A percentile compares a stretch with the other conserved stretches of the same genome.
Evolutionary conservation across 805 yeast genomes (phyloP).

Genomic region (Myxozyma vanderwaltii): DNA sequence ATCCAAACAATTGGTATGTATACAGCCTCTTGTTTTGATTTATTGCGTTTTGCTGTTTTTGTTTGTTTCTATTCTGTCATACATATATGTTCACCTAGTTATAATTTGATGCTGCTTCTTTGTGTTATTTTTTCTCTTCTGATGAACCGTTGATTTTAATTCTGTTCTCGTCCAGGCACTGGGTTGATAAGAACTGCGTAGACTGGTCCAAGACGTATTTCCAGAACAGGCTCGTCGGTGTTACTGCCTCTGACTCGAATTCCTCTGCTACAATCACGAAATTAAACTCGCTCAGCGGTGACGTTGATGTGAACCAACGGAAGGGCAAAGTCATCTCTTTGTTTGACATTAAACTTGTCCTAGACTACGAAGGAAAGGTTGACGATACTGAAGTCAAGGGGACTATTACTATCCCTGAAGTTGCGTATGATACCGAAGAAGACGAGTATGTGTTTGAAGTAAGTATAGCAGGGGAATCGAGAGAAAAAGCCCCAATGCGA

Average conservation of each 20-base stretch:
- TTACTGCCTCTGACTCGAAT: slow-evolving; percentile 44
- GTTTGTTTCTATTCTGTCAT: slow-evolving; percentile 2
- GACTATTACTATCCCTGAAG: slow-evolving; percentile 80
- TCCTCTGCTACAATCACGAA: slow-evolving; percentile 45
- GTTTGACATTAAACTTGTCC: slow-evolving; percentile 73
- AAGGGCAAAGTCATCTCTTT: slow-evolving; percentile 94
- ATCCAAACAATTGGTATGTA: slow-evolving; percentile 83
- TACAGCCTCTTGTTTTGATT: not conserved
- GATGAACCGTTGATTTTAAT: not conserved
- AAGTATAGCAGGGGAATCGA: slow-evolving; percentile 59
- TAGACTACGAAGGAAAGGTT: slow-evolving; percentile 56
- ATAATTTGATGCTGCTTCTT: not conserved
- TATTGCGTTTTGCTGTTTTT: slow-evolving; percentile 1
- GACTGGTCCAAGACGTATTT: slow-evolving; percentile 87
- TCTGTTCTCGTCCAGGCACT: slow-evolving; percentile 58
- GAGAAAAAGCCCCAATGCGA: slow-evolving; percentile 51
- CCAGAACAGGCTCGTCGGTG: slow-evolving; percentile 57
- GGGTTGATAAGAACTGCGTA: slow-evolving; percentile 97
- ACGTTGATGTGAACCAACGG: slow-evolving; percentile 94
- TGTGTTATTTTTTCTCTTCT: not conserved
- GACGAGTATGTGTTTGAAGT: slow-evolving; percentile 87
- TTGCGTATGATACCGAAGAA: slow-evolving; percentile 85
- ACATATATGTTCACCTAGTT: too few species aligned
- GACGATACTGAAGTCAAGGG: slow-evolving; percentile 59
- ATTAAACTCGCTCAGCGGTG: slow-evolving; percentile 79